Percentiles rank a stretch among this genome's conserved stretches.
Evolutionary conservation across 2,329 filamentous ascomycete species (phyloP).

Genomic region (Aspergillus hortae): DNA sequence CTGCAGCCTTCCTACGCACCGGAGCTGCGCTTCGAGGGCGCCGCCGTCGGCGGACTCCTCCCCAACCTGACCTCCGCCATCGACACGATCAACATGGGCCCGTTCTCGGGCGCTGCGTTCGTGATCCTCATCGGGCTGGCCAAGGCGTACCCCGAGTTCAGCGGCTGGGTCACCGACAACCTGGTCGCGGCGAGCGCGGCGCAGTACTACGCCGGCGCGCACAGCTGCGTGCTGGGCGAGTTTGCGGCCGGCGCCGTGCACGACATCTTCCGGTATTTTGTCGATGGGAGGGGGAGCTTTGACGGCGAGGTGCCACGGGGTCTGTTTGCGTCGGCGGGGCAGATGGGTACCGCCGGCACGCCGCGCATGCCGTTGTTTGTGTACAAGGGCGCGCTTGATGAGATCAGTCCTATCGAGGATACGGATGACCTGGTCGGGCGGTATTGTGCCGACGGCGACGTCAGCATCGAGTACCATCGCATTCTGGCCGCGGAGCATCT

Average conservation of each 20-base stretch:
- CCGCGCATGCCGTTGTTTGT: slow-evolving; percentile 16
- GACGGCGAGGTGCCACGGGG: slow-evolving; percentile 4
- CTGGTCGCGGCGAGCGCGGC: slow-evolving; percentile 10
- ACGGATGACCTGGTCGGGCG: slow-evolving; percentile 22
- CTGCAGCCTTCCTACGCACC: slow-evolving; percentile 15
- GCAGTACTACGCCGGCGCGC: slow-evolving; percentile 5
- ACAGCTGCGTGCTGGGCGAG: slow-evolving; percentile 9
- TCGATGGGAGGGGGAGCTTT: slow-evolving; percentile 8
- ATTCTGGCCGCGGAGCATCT: slow-evolving; percentile 22
- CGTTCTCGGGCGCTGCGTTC: slow-evolving; percentile 22
- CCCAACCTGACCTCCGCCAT: slow-evolving; percentile 24
- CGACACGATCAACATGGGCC: slow-evolving; percentile 19
- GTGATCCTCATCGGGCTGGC: slow-evolving; percentile 19
- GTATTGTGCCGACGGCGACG: slow-evolving; percentile 2
- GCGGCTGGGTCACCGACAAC: slow-evolving; percentile 10
- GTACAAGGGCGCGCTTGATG: slow-evolving; percentile 29
- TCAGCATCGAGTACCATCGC: slow-evolving; percentile 18
- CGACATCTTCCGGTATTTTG: slow-evolving; percentile 10
- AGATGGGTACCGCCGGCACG: slow-evolving; percentile 7
- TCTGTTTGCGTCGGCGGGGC: slow-evolving; percentile 10
- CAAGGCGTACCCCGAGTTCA: slow-evolving; percentile 20
- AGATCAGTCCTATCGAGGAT: slow-evolving; percentile 23
- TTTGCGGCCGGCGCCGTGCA: neutral
- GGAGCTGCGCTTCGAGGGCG: slow-evolving; percentile 20
- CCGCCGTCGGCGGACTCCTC: slow-evolving; percentile 28